These are phyloP conservation scores for Cyberlindnera euphorbiae DNA, from an alignment of 805 yeast genomes.

Conservation along the genomic window DNA sequence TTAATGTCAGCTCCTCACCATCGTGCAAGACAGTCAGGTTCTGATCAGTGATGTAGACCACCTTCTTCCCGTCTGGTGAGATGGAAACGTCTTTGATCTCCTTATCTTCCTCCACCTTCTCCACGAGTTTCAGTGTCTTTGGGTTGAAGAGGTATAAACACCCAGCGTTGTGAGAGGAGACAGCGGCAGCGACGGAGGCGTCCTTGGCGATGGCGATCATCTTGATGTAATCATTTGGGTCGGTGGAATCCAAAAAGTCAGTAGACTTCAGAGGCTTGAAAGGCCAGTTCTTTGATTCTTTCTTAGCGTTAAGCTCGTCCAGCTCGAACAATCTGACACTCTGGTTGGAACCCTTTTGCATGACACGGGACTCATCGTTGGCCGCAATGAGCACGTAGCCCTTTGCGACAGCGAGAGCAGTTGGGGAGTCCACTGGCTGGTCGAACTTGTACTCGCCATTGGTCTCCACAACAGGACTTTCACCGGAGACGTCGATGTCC, in stretches of 20 bases:
- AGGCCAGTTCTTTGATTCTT: conserved; percentile 39
- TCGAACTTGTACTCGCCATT: conserved; percentile 59
- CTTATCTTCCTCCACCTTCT: conserved; percentile 41
- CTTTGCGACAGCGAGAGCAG: conserved; percentile 59
- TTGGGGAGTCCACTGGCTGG: conserved; percentile 80
- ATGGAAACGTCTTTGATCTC: conserved; percentile 64
- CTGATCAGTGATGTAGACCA: conserved; percentile 58
- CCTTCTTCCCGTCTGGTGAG: conserved; percentile 59
- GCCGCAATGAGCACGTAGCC: conserved; percentile 62
- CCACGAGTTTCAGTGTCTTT: conserved; percentile 46
- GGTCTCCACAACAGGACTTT: conserved; percentile 41
- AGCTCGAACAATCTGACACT: conserved; percentile 60
- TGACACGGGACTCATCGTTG: conserved; percentile 59
- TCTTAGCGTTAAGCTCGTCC: conserved; percentile 1
- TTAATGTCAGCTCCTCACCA: conserved; percentile 9
- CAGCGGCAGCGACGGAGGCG: conserved; percentile 60
- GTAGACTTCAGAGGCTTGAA: conserved; percentile 58
- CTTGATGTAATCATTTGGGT: conserved; percentile 54
- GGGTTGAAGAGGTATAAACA: conserved; percentile 58
- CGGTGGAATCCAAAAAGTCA: conserved; percentile 46
- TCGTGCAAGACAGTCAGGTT: conserved; percentile 30
- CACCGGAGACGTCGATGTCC: conserved; percentile 47
- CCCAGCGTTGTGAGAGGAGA: conserved; percentile 58
- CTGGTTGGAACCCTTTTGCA: conserved; percentile 58
- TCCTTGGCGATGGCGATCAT: conserved; percentile 52